These are phyloP conservation scores for Rhynchosporium graminicola DNA, from an alignment of 2,329 filamentous ascomycete genomes.

Conservation along the genomic window DNA sequence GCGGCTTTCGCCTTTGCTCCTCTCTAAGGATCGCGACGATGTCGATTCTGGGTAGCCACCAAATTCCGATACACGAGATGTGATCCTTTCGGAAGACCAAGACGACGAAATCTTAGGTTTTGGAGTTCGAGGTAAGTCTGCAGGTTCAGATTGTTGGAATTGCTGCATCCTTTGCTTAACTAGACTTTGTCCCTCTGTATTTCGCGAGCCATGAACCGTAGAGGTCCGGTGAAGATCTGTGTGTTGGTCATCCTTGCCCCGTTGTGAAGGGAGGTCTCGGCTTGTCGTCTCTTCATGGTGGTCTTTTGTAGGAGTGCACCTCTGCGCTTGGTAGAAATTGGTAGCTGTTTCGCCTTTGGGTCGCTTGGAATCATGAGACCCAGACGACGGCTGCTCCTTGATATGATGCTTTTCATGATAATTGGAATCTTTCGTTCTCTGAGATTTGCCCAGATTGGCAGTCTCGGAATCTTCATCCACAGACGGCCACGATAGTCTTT, in stretches of 20 bases:
- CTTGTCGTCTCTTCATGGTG: constrained; percentile 22
- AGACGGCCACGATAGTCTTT: constrained; percentile 43
- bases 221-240: constrained; percentile 31
- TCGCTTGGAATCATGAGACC: constrained; percentile 23
- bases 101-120: constrained; percentile 8
- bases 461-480: constrained; percentile 50
- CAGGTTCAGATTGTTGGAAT: constrained; percentile 25
- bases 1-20: constrained; percentile 24
- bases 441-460: constrained; percentile 44
- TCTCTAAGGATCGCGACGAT: constrained; percentile 23
- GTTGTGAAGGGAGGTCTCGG: constrained; percentile 26
- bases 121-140: constrained; percentile 9
- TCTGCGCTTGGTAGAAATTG: constrained; percentile 27
- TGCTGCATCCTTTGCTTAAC: constrained; percentile 35
- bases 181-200: constrained; percentile 21
- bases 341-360: constrained; percentile 23
- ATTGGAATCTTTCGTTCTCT: constrained; percentile 28
- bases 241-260: constrained; percentile 22
- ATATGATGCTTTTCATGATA: constrained; percentile 23
- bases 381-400: constrained; percentile 21
- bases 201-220: constrained; percentile 27
- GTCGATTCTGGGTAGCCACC: background rate
- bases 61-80: background rate
- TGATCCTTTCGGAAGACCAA: constrained; percentile 5
- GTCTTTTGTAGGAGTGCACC: constrained; percentile 19